Evolutionary conservation across 768 basidiomycete species (phyloP).

Genomic region (Boletellus ananas): DNA sequence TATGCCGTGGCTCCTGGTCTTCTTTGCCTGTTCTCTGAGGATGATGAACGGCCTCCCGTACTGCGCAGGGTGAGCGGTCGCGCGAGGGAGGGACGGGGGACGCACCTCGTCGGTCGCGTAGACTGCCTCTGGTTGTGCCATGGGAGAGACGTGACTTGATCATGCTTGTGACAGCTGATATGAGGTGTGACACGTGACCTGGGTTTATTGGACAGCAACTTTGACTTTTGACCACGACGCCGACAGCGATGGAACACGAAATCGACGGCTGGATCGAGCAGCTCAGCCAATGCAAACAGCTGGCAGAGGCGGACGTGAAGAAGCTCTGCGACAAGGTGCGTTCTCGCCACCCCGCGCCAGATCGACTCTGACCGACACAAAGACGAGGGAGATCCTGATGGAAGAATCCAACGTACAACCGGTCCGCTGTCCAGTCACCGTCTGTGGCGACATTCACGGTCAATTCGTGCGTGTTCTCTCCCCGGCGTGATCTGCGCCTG

Average conservation of each 20-base stretch:
- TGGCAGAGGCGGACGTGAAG: constrained; percentile 94
- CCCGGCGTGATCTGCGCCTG: constrained; percentile 21
- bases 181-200: constrained; percentile 27
- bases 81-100: not conserved
- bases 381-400: constrained; percentile 98
- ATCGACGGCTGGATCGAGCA: constrained; percentile 97
- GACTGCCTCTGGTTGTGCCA: constrained; percentile 58
- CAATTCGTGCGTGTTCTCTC: constrained; percentile 82
- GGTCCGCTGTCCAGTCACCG: constrained; percentile 97
- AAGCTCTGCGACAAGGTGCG: constrained; percentile 96
- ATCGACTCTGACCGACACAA: constrained; percentile 20
- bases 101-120: constrained; percentile 84
- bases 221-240: constrained; percentile 22
- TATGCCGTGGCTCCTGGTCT: constrained; percentile 86
- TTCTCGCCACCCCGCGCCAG: not conserved
- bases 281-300: constrained; percentile 94
- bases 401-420: constrained; percentile 99
- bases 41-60: constrained; percentile 98
- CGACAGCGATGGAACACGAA: constrained; percentile 54
- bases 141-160: constrained; percentile 27
- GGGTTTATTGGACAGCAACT: constrained; percentile 10
- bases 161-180: constrained; percentile 25
- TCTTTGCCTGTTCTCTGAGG: constrained; percentile 87
- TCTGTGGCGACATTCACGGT: constrained; percentile 99
- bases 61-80: constrained; percentile 36